Evolutionary conservation across 2,329 filamentous ascomycete species (phyloP).

Genomic region (Botrytis hyacinthi): DNA sequence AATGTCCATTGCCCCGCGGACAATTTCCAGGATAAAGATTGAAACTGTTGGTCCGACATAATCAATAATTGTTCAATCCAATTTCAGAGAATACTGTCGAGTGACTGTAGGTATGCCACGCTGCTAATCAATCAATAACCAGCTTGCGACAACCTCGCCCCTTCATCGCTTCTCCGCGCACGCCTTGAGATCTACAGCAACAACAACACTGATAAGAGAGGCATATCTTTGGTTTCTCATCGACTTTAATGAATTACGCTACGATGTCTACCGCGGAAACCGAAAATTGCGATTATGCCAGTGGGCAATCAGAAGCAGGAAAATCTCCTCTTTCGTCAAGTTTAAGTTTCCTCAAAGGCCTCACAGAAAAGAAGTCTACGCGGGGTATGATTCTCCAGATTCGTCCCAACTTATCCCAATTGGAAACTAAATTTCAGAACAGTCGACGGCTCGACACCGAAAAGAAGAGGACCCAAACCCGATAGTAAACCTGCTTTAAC

Average conservation of each 20-base stretch:
- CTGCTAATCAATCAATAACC: neutral
- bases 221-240: neutral
- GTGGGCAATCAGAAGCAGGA: slow-evolving; percentile 36
- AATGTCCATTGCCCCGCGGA: neutral
- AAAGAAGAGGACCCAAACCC: slow-evolving; percentile 90
- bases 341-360: slow-evolving; percentile 62
- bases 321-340: slow-evolving; percentile 45
- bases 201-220: slow-evolving; percentile 2
- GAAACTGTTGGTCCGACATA: neutral
- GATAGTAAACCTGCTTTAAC: slow-evolving; percentile 95
- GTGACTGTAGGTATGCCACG: neutral
- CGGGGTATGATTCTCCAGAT: slow-evolving; percentile 53
- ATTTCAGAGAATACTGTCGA: neutral
- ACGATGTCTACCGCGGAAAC: slow-evolving; percentile 35
- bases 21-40: neutral
- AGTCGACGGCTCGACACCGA: slow-evolving; percentile 78
- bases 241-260: neutral
- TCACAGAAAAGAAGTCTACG: slow-evolving; percentile 73
- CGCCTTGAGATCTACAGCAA: neutral
- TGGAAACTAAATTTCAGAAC: slow-evolving; percentile 20
- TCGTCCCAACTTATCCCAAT: neutral
- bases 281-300: slow-evolving; percentile 34
- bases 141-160: neutral
- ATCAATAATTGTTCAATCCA: neutral
- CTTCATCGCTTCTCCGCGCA: slow-evolving; percentile 2